Base-by-base conservation (phyloP, 805 yeast species). In the Candida pseudofarinosa region DNA sequence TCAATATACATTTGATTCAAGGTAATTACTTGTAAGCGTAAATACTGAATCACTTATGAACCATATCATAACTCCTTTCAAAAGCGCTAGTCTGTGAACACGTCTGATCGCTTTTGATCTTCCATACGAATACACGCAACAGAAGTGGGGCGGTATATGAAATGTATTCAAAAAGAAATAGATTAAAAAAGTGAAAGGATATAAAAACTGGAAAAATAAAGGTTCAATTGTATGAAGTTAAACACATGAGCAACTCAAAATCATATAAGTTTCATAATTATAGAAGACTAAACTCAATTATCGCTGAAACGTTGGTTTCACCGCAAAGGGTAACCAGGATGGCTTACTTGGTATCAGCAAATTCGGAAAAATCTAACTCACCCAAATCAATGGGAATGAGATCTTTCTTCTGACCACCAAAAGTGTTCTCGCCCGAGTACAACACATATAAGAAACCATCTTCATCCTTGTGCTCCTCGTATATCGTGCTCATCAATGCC, bases 401-500 rank as follows among this genome's bases (percentile, higher is more conserved):
- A 7, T 6, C 28, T 33, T 15, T 37, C 31, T 37, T 30, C 4
- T 26, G n/a, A 26, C 66, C 67, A 44, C 99, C 99, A 71, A 93
- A 93, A 4, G 99, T 93, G 69, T 93, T 93, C 68, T 93, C 99
- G 38, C 99, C 98, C 4, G 97, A 87, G 71, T 91, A 91, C 50
- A 95, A 80, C 51, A 93, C 91, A 68, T 93, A 93, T 59, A 93
- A 79, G 67, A 93, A 93, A 31, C 99, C 99, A 63, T 93, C 99
- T 60, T 91, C 91, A 62, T 93, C 99, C 70, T 89, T 89, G 68
- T 93, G 96, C 65, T 93, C 97, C 58, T 90, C 95, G 61, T 93
- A 93, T 50, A 93, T 85, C 18, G 93, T 79, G 55, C 95, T 85
- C 93, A 93, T 88, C 53, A 93, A 77, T 14, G 98, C 96, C 16